Percentiles rank a stretch among this genome's conserved stretches.
These are phyloP conservation scores for Mytilinidion resinicola DNA, from an alignment of 495 filamentous ascomycete genomes.

Conservation along the genomic window DNA sequence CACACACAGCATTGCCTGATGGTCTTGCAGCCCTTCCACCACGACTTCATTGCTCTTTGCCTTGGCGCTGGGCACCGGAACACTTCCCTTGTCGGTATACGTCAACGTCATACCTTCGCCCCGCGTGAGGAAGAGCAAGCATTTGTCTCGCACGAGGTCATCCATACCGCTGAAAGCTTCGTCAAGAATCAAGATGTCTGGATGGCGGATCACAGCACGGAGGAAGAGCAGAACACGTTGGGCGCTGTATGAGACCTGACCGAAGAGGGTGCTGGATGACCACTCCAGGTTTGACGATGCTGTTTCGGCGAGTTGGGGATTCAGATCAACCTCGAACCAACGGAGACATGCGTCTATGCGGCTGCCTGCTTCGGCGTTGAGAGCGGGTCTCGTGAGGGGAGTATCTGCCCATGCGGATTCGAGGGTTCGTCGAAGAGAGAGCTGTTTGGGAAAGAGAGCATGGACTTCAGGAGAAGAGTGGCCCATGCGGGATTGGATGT, in stretches of 20 bases:
- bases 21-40: conserved; percentile 50
- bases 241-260: conserved; percentile 65
- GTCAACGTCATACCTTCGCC: conserved; percentile 29
- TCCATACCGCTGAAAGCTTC: conserved; percentile 92
- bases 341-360: conserved; percentile 59
- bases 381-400: conserved; percentile 60
- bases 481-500: conserved; percentile 82
- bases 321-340: conserved; percentile 71
- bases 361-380: conserved; percentile 48
- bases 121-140: conserved; percentile 60
- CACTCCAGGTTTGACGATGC: conserved; percentile 45
- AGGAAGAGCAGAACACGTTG: conserved; percentile 84
- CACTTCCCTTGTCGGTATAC: conserved; percentile 10
- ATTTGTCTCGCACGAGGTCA: conserved; percentile 72
- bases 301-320: conserved; percentile 37
- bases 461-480: conserved; percentile 93
- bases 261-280: conserved; percentile 64
- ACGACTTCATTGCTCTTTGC: conserved; percentile 37
- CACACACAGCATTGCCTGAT: conserved; percentile 78
- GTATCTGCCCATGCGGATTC: conserved; percentile 88
- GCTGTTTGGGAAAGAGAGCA: conserved; percentile 75
- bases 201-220: conserved; percentile 71
- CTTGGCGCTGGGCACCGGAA: conserved; percentile 41
- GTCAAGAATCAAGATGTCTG: conserved; percentile 86
- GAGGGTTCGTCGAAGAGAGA: conserved; percentile 67